phyloP scores from a whole-genome alignment of 768 basidiomycete species.

The Tricholomella constricta region DNA sequence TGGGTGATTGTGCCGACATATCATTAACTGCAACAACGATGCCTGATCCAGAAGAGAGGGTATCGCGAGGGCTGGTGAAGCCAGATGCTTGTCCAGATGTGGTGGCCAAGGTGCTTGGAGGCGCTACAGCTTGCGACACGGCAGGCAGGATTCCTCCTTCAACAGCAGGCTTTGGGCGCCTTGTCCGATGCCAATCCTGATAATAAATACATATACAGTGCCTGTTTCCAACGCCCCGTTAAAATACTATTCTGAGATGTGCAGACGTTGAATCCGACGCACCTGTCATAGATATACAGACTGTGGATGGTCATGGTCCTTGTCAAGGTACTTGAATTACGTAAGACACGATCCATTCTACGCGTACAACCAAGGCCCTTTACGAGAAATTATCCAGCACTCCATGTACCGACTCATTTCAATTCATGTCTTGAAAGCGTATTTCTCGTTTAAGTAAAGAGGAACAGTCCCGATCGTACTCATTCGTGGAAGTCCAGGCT shows the following conservation, averaged over 20 bases:
- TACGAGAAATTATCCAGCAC: no score
- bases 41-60: slow-evolving; percentile 63
- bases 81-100: slow-evolving; percentile 35
- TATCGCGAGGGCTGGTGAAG: slow-evolving; percentile 64
- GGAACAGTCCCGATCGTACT: no score
- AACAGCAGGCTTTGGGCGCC: slow-evolving; percentile 68
- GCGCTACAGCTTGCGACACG: slow-evolving; percentile 71
- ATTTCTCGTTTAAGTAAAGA: no score
- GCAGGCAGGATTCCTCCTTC: slow-evolving; percentile 77
- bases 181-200: slow-evolving; percentile 90
- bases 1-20: slow-evolving; percentile 31
- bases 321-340: slow-evolving; percentile 2
- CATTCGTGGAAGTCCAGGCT: no score
- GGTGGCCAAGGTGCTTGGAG: slow-evolving; percentile 30
- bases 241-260: slow-evolving; percentile 9
- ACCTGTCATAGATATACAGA: slow-evolving; percentile 93
- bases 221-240: slow-evolving; percentile 40
- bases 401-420: no score
- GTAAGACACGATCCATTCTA: slow-evolving; percentile 23
- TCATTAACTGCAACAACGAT: slow-evolving; percentile 67
- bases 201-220: slow-evolving; percentile 94
- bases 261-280: slow-evolving; percentile 23
- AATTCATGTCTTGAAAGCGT: no score
- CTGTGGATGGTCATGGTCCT: slow-evolving; percentile 84
- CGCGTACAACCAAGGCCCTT: background rate